phyloP scores from a whole-genome alignment of 768 basidiomycete species.

The Pilatotrama ljubarskyi region DNA sequence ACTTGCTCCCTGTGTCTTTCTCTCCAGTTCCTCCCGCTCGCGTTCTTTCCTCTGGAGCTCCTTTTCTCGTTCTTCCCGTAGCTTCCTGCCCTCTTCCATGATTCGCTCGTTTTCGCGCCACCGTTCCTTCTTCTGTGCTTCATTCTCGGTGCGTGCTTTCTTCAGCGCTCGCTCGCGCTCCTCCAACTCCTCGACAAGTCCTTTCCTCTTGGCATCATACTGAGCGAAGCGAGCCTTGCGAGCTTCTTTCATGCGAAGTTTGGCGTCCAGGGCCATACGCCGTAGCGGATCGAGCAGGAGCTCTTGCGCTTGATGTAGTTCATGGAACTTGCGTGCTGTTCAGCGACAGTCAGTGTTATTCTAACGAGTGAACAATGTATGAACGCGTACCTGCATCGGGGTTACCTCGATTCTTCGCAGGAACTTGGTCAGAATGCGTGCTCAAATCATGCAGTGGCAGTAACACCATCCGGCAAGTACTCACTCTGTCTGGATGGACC shows the following conservation, averaged over 20 bases:
- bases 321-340: slow-evolving; percentile 79
- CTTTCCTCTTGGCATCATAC: slow-evolving; percentile 74
- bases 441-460: slow-evolving; percentile 7
- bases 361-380: background rate
- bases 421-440: slow-evolving; percentile 21
- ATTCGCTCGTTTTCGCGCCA: slow-evolving; percentile 69
- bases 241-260: slow-evolving; percentile 68
- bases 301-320: slow-evolving; percentile 79
- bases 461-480: background rate
- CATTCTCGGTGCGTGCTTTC: slow-evolving; percentile 63
- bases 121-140: slow-evolving; percentile 52
- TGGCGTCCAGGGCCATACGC: slow-evolving; percentile 77
- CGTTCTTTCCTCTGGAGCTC: slow-evolving; percentile 47
- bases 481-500: slow-evolving; percentile 86
- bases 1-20: slow-evolving; percentile 37
- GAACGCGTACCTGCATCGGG: slow-evolving; percentile 76
- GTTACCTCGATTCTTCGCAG: slow-evolving; percentile 70
- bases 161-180: slow-evolving; percentile 76
- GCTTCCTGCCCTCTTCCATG: slow-evolving; percentile 68
- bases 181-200: slow-evolving; percentile 75
- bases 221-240: slow-evolving; percentile 66
- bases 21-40: slow-evolving; percentile 37
- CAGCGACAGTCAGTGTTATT: background rate
- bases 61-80: slow-evolving; percentile 68
- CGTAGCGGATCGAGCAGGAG: slow-evolving; percentile 79